phyloP scores from a whole-genome alignment of 2,329 filamentous ascomycete species.

The Botrytis byssoidea region DNA sequence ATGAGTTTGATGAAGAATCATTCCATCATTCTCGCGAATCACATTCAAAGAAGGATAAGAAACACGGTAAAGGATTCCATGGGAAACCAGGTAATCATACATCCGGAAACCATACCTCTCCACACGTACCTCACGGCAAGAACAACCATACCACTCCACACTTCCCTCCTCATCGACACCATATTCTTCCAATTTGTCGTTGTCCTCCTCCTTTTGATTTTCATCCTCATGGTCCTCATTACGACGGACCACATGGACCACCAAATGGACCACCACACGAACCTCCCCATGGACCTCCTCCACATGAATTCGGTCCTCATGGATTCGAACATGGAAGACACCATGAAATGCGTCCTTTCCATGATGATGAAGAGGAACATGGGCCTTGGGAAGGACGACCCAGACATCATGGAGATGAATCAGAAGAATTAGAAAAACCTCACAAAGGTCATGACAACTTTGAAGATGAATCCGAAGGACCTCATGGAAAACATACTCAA shows the following conservation, averaged over 20 bases:
- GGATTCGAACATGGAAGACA: slow-evolving; percentile 18
- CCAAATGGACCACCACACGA: slow-evolving; percentile 21
- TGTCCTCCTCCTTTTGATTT: slow-evolving; percentile 29
- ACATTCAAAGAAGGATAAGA: slow-evolving; percentile 15
- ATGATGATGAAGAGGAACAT: neutral
- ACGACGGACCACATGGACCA: slow-evolving; percentile 20
- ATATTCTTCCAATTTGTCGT: slow-evolving; percentile 33
- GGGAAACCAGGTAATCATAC: slow-evolving; percentile 22
- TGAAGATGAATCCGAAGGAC: neutral
- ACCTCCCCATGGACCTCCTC: slow-evolving; percentile 2
- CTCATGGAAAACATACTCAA: neutral
- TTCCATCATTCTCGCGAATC: slow-evolving; percentile 10
- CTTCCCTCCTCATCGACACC: slow-evolving; percentile 28
- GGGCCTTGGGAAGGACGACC: neutral
- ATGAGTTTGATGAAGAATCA: slow-evolving; percentile 24
- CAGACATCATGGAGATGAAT: slow-evolving; percentile 4
- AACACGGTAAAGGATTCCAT: neutral
- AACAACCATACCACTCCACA: slow-evolving; percentile 35
- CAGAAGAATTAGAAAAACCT: neutral
- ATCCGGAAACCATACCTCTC: slow-evolving; percentile 24
- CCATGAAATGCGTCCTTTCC: neutral
- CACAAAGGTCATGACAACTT: neutral
- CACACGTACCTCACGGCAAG: slow-evolving; percentile 18
- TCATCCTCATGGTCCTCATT: slow-evolving; percentile 12
- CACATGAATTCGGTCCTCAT: slow-evolving; percentile 14